A percentile compares a stretch with the other conserved stretches of the same genome.
phyloP scores from a whole-genome alignment of 805 yeast genomes.

The Candida cerambycidarum region DNA sequence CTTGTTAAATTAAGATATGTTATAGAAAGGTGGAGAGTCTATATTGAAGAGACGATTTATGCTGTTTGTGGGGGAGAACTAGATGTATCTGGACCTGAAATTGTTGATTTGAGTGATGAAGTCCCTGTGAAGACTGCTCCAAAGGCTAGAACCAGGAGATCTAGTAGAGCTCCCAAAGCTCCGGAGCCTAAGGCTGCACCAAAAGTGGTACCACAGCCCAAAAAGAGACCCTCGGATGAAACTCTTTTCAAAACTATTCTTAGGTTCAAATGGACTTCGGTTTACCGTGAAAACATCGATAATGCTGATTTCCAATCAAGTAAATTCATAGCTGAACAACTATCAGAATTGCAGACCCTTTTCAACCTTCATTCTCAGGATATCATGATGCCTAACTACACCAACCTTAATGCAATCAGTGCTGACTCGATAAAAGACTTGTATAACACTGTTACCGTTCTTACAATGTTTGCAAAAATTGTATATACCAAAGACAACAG shows the following conservation, averaged over 20 bases:
- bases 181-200: too few relatives aligned
- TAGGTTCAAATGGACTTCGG: constrained; percentile 35
- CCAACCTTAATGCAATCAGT: constrained; percentile 57
- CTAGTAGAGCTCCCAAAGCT: too few relatives aligned
- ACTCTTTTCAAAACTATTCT: constrained; percentile 2
- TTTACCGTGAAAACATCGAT: constrained; percentile 26
- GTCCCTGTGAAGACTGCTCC: too few relatives aligned
- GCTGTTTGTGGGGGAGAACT: not conserved
- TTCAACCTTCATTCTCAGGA: constrained; percentile 16
- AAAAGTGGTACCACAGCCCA: not conserved
- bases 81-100: too few relatives aligned
- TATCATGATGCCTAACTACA: constrained; percentile 56
- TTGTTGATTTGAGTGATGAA: too few relatives aligned
- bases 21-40: constrained; percentile 48
- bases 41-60: constrained; percentile 10
- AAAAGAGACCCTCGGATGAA: too few relatives aligned
- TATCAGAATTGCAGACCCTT: constrained; percentile 18
- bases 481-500: constrained; percentile 34
- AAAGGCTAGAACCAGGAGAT: too few relatives aligned
- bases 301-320: constrained; percentile 32
- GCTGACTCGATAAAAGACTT: constrained; percentile 53
- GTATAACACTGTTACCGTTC: constrained; percentile 67
- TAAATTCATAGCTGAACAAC: constrained; percentile 22
- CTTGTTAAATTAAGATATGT: constrained; percentile 41
- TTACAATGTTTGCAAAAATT: constrained; percentile 60